Evolutionary conservation across 2,329 filamentous ascomycete species (phyloP).

Genomic region (Trichophyton mentagrophytes): DNA sequence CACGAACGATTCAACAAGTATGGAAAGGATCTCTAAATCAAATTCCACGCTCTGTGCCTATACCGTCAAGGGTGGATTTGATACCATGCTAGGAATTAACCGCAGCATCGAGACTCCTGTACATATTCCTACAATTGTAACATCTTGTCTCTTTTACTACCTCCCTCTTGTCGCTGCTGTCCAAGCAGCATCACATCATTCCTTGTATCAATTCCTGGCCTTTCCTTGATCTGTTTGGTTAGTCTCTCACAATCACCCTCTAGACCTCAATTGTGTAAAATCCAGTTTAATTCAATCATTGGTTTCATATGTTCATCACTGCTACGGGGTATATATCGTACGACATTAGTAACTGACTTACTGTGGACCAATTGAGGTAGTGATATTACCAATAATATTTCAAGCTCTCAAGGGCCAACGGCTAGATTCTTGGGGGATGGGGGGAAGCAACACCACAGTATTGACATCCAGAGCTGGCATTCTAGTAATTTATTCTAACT

Average conservation of each 20-base stretch:
- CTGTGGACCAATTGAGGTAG: too few relatives aligned
- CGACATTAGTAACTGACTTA: too few relatives aligned
- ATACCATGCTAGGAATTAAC: background rate
- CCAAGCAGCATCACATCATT: background rate
- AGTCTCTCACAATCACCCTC: background rate
- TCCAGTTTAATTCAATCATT: background rate
- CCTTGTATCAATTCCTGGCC: background rate
- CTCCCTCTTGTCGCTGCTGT: background rate
- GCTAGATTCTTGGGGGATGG: background rate
- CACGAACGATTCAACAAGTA: conserved; percentile 99
- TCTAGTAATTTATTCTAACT: background rate
- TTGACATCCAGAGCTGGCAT: background rate
- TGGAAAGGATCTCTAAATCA: conserved; percentile 66
- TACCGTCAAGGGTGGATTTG: background rate
- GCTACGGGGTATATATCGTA: too few relatives aligned
- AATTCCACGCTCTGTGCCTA: background rate
- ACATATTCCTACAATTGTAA: conserved; percentile 4
- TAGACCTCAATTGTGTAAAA: too few relatives aligned
- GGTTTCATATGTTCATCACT: background rate
- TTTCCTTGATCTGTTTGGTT: background rate
- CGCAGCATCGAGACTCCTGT: background rate
- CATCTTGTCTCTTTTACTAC: background rate
- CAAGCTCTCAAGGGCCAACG: too few relatives aligned
- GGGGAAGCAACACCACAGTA: background rate
- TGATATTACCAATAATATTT: too few relatives aligned